Conservation (phyloP, 2,329 filamentous ascomycete genomes). For the Aspergillus sp. region DNA sequence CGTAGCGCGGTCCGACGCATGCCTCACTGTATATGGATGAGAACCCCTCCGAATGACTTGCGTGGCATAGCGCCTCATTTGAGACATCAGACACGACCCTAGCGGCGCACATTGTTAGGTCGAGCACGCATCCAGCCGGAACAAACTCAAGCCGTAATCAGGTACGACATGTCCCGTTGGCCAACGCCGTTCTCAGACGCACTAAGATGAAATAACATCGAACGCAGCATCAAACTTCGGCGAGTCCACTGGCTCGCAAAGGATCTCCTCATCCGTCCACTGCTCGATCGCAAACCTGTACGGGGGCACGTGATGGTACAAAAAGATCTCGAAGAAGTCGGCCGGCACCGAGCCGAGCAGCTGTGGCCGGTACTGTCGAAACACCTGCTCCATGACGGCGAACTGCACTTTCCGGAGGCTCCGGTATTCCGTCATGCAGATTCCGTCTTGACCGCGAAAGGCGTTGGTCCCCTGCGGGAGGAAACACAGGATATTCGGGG, state of each 20-base stretch:
- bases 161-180: no score
- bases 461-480: conserved; percentile 6
- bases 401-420: conserved; percentile 6
- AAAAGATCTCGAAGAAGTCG: conserved; percentile 8
- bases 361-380: conserved; percentile 2
- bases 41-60: no score
- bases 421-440: conserved; percentile 8
- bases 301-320: conserved; percentile 6
- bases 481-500: conserved; percentile 8
- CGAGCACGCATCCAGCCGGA: no score
- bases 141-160: no score
- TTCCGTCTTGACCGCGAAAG: conserved; percentile 1
- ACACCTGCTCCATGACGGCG: conserved; percentile 1
- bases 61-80: no score
- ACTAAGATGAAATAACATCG: not conserved
- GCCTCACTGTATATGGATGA: no score
- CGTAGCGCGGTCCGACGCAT: no score
- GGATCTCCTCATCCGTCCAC: conserved; percentile 8
- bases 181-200: no score
- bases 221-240: conserved; percentile 4
- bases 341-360: not conserved
- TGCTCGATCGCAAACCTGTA: conserved; percentile 4
- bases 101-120: no score
- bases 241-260: conserved; percentile 6
- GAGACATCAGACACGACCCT: no score